These are phyloP conservation scores for Ochetophila trinervis DNA, from an alignment of 306 rosid species.

Conservation along the genomic window DNA sequence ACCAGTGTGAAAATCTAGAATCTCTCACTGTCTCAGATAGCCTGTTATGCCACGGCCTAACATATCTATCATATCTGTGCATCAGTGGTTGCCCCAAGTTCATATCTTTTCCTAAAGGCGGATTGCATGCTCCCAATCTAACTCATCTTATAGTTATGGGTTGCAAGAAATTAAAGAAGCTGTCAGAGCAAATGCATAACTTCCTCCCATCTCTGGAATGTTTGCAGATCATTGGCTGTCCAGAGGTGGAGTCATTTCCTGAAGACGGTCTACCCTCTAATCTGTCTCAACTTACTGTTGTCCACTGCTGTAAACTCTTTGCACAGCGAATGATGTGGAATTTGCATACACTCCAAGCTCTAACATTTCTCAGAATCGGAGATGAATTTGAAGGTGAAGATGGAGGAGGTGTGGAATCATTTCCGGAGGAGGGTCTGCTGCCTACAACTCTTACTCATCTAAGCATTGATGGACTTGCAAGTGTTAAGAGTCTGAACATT, in stretches of 20 bases:
- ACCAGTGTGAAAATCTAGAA: conserved; percentile 29
- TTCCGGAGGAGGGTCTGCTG: conserved; percentile 22
- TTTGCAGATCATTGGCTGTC: background rate
- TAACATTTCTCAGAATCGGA: too few relatives aligned
- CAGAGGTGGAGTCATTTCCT: conserved; percentile 11
- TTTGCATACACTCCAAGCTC: conserved; percentile 4
- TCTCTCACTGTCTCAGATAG: conserved; percentile 21
- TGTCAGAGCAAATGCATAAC: background rate
- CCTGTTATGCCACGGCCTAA: background rate
- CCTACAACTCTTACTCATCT: background rate
- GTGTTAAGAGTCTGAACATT: background rate
- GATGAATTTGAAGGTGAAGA: background rate
- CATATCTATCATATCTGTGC: conserved; percentile 20
- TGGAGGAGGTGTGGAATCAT: conserved; percentile 4
- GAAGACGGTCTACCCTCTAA: conserved; percentile 8
- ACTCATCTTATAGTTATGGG: conserved; percentile 18
- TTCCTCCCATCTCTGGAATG: conserved; percentile 21
- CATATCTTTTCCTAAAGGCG: conserved; percentile 28
- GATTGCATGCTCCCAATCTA: conserved; percentile 28
- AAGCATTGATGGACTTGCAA: background rate
- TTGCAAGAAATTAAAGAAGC: conserved; percentile 29
- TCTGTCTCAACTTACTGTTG: background rate
- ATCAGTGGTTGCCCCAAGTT: conserved; percentile 31
- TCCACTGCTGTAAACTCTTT: background rate
- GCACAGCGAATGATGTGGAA: conserved; percentile 14